Base-by-base conservation (phyloP, 2,329 filamentous ascomycete genomes). In the Paraphaeosphaeria minitans region DNA sequence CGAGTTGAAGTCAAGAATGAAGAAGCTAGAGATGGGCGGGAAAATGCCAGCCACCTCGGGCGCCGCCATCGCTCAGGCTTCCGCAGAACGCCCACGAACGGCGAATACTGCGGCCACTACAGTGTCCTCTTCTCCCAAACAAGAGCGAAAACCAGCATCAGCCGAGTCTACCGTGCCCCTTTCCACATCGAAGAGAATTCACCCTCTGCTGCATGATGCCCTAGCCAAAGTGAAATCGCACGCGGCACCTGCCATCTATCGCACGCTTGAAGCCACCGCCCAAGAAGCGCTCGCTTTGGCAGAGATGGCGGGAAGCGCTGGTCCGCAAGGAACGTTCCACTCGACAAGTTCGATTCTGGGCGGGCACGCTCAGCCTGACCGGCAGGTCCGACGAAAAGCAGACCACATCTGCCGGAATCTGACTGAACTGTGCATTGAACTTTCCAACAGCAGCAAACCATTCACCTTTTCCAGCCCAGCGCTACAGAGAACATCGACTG, bases 101-200 rank as follows among this genome's bases (percentile, higher is more conserved):
- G 95, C 95, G 46, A 94, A 91, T 9, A 98, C 95, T 0, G 93
- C 91, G 14, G 88, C 91, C 6, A 98, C 95, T 0, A 97, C 93
- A 1, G 85, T 96, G 68, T 97, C 93, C 7, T 91, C 89, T 1
- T 97, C 94, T 0, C 95, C 95, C 0, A 94, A 93, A 72, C 87
- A 90, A 67, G 82, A 82, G 21, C 81, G 81, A 29, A 85, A 87
- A 58, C 78, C 80, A 19, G 76, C 78, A 9, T 75, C 66, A 42
- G 69, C 68, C 42, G 74, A 70, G 59, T 71, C 83, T 7, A 80
- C 81, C 8, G 74, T 80, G 1, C 83, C 78, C 71, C 55, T 81
- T 51, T 67, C 76, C 51, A 67, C 75, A 59, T 77, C 76, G 60
- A 81, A 79, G 51, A 90, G 89, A 50, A 80, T 87, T 4, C 91